Evolutionary conservation across 1,139 yeast species (phyloP), one percentile per base, ranked within the genome.

Genomic region (Suzukiozyma palmioleophila): DNA sequence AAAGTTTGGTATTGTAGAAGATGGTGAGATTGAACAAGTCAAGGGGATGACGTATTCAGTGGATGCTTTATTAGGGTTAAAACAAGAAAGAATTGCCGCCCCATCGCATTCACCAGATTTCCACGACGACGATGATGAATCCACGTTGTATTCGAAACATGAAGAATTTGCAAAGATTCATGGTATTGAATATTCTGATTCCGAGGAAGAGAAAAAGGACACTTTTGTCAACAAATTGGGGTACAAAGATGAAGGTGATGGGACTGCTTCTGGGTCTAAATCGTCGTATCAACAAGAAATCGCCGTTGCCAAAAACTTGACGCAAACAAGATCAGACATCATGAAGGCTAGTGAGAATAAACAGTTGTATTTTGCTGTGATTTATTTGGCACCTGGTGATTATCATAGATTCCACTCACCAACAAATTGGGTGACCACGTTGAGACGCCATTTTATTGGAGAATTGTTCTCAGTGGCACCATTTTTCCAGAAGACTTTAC

Each of bases 381-480:
- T 94, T 29, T 94, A 94, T 58, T 73, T 94, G 42, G 97, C 97
- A 0, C 99, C 99, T 1, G 99, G 98, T 29, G 98, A 94, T 59
- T 94, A 94, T 61, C 99, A 94, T 64, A 83, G 96, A 48, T 94
- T 84, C 66, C 99, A 94, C 59, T 88, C 97, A 3, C 98, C 99
- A 4, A 78, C 90, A 2, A 84, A 86, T 59, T 94, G 99, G 99
- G 97, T 92, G 16, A 79, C 95, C 30, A 89, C 94, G 25, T 63
- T 87, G 41, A 81, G 99, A 59, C 83, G 98, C 47, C 97, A 94
- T 64, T 94, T 92, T 58, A 86, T 92, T 35, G 99, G 99, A 16
- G 97, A 94, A 57, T 73, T 94, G 37, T 92, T 85, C 64, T 86
- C 96, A 16, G 99, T 92, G 13, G 96, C 97, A 0, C 99, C 99